Base-by-base conservation (phyloP, 1,284 basidiomycete species). In the Gomphus sp. region DNA sequence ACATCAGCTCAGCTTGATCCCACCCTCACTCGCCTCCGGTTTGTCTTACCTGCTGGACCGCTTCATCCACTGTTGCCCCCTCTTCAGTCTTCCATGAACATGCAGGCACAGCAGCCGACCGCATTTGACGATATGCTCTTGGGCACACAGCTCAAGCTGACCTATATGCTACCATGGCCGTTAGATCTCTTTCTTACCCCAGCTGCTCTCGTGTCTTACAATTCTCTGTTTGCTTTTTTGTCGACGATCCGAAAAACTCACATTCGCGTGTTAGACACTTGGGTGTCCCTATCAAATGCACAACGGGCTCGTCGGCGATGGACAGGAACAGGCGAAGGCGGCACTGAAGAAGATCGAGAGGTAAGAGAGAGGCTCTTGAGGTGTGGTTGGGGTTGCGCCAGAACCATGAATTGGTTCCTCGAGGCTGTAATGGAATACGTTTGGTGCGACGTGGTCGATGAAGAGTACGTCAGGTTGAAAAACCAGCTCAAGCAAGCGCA, bases 401-500 rank as follows among this genome's bases (percentile, higher is more conserved):
- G 91, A 62, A 82, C 88, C 64, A 93, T 95, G 91, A 81, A 85
- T 51, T 95, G 93, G 91, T 94, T 94, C 69, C 73, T 96, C 59
- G 93, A 94, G 66, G 86, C 82, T 37, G 68, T 94, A 8, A 73
- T 90, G 53, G 84, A 84, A 7, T 93, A 94, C 69, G 80, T 91
- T 62, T 91, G 93, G 89, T 89, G 83, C 63, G 93, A 96, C 64
- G 91, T 96, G 7, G 80, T 95, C 34, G 93, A 94, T 61, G 82
- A 86, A 14, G 92, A 96, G 69, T 93, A 88, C 67, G 73, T 78
- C 59, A 76, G 79, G 62, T 71, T 93, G 64, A 87, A 84, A 65
- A 78, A 75, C 36, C 72, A 82, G 44, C 72, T 93, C 55, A 70
- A 68, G 56, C 70, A 72, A 50, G 72, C 74, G 50, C 63, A 47